phyloP scores from a whole-genome alignment of 768 basidiomycete species.

The Kwoniella bestiolae region DNA sequence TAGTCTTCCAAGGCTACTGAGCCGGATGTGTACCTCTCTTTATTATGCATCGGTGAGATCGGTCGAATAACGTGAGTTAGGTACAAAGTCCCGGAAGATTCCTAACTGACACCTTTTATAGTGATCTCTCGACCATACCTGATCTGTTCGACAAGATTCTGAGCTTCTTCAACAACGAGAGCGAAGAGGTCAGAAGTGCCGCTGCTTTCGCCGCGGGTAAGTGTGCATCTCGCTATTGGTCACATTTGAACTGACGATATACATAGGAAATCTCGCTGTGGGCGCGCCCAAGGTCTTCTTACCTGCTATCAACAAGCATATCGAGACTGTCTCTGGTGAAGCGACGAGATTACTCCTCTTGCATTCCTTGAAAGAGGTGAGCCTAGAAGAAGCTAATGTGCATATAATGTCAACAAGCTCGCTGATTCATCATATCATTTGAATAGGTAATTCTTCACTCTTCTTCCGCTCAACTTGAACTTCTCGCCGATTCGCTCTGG shows the following conservation, averaged over 20 bases:
- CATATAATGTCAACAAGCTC: not conserved
- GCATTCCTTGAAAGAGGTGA: conserved; percentile 89
- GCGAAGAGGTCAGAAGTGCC: conserved; percentile 84
- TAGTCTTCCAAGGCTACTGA: conserved; percentile 62
- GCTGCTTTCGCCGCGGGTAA: conserved; percentile 91
- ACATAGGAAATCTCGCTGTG: conserved; percentile 86
- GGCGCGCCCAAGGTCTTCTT: conserved; percentile 88
- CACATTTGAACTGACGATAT: not conserved
- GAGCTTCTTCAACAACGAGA: conserved; percentile 72
- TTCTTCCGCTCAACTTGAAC: conserved; percentile 78
- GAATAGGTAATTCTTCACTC: conserved; percentile 89
- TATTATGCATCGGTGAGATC: conserved; percentile 88
- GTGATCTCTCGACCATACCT: conserved; percentile 81
- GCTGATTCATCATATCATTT: not conserved
- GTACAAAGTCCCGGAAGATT: not conserved
- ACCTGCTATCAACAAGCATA: conserved; percentile 76
- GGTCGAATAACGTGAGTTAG: conserved; percentile 79
- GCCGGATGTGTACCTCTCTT: conserved; percentile 74
- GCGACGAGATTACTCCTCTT: conserved; percentile 77
- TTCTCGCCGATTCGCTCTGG: conserved; percentile 89
- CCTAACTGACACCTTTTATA: conserved; percentile 55
- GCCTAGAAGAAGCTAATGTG: conserved; percentile 26
- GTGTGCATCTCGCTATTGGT: conserved; percentile 25
- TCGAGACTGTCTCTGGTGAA: conserved; percentile 62
- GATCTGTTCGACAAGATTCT: conserved; percentile 79